A percentile compares a stretch with the other conserved stretches of the same genome.
These are phyloP conservation scores for Penicillium psychrofluorescens DNA, from an alignment of 495 filamentous ascomycete genomes.

Conservation along the genomic window DNA sequence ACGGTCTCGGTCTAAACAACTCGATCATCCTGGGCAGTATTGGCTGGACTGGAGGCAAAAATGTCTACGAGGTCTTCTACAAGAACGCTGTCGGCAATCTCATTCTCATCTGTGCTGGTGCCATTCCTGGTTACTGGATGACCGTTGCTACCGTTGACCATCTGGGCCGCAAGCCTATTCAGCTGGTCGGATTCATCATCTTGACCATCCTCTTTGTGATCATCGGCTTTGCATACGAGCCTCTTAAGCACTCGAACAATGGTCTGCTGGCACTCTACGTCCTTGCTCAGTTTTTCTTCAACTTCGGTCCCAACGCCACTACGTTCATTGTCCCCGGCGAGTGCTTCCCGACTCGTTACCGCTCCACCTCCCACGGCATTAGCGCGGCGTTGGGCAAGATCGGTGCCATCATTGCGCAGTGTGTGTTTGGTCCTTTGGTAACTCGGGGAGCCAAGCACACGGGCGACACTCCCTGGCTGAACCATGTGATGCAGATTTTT, in stretches of 20 bases:
- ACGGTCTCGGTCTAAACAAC: slow-evolving; percentile 74
- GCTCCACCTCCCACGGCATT: slow-evolving; percentile 78
- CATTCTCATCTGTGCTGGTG: slow-evolving; percentile 66
- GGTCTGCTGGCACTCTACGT: slow-evolving; percentile 68
- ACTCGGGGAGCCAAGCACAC: slow-evolving; percentile 29
- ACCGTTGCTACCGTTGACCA: slow-evolving; percentile 63
- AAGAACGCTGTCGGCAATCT: slow-evolving; percentile 67
- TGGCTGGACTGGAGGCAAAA: slow-evolving; percentile 52
- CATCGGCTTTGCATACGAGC: slow-evolving; percentile 60
- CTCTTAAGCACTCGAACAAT: slow-evolving; percentile 35
- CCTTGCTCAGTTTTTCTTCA: slow-evolving; percentile 83
- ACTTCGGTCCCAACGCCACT: slow-evolving; percentile 78
- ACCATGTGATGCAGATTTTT: slow-evolving; percentile 76
- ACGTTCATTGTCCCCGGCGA: slow-evolving; percentile 90
- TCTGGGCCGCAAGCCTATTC: slow-evolving; percentile 73
- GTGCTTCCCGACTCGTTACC: slow-evolving; percentile 82
- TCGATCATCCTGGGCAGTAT: slow-evolving; percentile 60
- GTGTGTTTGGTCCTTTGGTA: slow-evolving; percentile 42
- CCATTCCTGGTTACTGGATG: slow-evolving; percentile 74
- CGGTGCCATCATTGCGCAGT: slow-evolving; percentile 55
- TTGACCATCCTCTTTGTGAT: slow-evolving; percentile 69
- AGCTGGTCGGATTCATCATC: slow-evolving; percentile 66
- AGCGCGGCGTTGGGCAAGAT: slow-evolving; percentile 78
- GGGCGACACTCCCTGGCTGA: slow-evolving; percentile 55
- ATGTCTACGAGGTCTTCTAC: slow-evolving; percentile 57